Evolutionary conservation across 129 eudicot genomes (phyloP).

Genomic region (Mikania micrantha): DNA sequence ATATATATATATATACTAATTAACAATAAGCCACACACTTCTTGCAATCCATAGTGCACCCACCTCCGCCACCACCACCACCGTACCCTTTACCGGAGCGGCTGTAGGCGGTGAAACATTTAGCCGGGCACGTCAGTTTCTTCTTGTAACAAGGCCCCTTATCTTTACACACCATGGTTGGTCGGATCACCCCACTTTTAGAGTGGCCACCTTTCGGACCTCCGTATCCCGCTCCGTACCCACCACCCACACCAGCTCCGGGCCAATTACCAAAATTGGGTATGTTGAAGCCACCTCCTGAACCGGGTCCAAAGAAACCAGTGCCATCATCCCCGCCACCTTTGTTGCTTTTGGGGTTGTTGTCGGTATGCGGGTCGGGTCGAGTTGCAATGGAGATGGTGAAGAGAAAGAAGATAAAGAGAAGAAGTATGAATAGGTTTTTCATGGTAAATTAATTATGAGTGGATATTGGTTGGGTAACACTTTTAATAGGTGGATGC

Average conservation of each 20-base stretch:
- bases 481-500: slow-evolving; percentile 14
- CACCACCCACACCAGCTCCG: slow-evolving; percentile 44
- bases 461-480: neutral
- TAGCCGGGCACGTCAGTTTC: slow-evolving; percentile 84
- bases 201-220: slow-evolving; percentile 76
- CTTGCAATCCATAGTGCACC: slow-evolving; percentile 91
- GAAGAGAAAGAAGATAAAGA: slow-evolving; percentile 28
- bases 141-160: slow-evolving; percentile 83
- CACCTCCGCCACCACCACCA: slow-evolving; percentile 96
- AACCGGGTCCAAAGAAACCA: slow-evolving; percentile 57
- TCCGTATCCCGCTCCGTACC: slow-evolving; percentile 79
- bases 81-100: slow-evolving; percentile 88
- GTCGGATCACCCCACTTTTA: slow-evolving; percentile 50
- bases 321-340: slow-evolving; percentile 23
- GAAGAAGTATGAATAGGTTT: slow-evolving; percentile 14
- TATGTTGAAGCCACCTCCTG: slow-evolving; percentile 60
- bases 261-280: slow-evolving; percentile 56
- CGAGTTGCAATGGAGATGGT: slow-evolving; percentile 25
- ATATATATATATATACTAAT: neutral
- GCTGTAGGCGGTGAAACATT: slow-evolving; percentile 70
- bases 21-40: slow-evolving; percentile 73
- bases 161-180: slow-evolving; percentile 54
- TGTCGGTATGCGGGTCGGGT: slow-evolving; percentile 22
- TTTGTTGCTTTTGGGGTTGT: slow-evolving; percentile 17
- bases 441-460: slow-evolving; percentile 14